A percentile compares a stretch with the other conserved stretches of the same genome.
Conservation (phyloP, 345 rosid genomes). For the Kandelia obovata region DNA sequence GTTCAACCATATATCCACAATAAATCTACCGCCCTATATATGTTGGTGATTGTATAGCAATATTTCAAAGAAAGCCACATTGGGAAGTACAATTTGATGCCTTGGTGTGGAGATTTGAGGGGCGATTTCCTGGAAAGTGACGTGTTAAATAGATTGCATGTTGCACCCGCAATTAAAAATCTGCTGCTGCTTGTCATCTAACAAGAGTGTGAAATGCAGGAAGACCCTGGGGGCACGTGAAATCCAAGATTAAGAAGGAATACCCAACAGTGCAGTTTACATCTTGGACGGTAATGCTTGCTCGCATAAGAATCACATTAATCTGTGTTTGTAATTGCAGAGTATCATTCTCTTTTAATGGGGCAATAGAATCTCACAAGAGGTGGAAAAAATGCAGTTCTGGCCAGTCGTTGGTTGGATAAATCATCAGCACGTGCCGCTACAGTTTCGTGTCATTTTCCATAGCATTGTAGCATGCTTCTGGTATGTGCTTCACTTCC, state of each 20-base stretch:
- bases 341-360: too few species aligned
- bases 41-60: not conserved
- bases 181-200: constrained; percentile 2
- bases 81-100: not conserved
- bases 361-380: constrained; percentile 2
- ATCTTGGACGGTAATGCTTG: constrained; percentile 70
- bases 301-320: not conserved
- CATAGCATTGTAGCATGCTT: constrained; percentile 58
- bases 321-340: too few species aligned
- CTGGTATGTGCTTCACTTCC: constrained; percentile 45
- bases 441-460: constrained; percentile 84
- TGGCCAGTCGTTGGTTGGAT: constrained; percentile 90
- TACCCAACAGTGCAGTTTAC: constrained; percentile 69
- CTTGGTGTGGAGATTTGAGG: not conserved
- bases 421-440: constrained; percentile 80
- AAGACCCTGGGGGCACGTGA: constrained; percentile 76
- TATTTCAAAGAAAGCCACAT: constrained; percentile 4
- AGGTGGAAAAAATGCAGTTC: constrained; percentile 46
- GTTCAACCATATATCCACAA: too few species aligned
- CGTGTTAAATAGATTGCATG: not conserved
- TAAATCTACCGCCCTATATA: not conserved
- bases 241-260: constrained; percentile 64
- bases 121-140: not conserved
- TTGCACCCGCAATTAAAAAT: not conserved
- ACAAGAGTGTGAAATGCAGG: constrained; percentile 45